phyloP scores from a whole-genome alignment of 345 rosid genomes.

The Pistacia vera region DNA sequence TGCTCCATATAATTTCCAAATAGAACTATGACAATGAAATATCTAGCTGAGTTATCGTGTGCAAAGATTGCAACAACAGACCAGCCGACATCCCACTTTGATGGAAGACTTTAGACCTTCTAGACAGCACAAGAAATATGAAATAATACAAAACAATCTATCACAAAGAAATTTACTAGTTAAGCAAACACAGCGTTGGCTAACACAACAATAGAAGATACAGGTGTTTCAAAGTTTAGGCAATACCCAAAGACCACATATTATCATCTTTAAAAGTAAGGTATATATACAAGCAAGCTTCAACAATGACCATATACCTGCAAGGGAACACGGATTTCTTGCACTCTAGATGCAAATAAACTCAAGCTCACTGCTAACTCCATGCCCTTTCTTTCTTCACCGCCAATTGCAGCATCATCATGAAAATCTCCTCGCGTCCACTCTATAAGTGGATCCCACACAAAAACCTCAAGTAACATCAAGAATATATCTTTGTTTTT shows the following conservation, averaged over 20 bases:
- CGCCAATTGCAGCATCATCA: slow-evolving; percentile 95
- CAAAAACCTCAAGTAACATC: slow-evolving; percentile 89
- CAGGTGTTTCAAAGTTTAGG: slow-evolving; percentile 9
- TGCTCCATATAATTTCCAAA: slow-evolving; percentile 16
- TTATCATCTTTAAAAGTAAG: neutral
- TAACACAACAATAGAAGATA: slow-evolving; percentile 11
- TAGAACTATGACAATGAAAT: slow-evolving; percentile 2
- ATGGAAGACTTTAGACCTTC: slow-evolving; percentile 13
- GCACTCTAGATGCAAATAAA: slow-evolving; percentile 93
- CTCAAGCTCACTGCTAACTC: slow-evolving; percentile 96
- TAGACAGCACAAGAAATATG: slow-evolving; percentile 11
- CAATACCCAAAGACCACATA: neutral
- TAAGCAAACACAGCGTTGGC: neutral
- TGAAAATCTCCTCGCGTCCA: slow-evolving; percentile 97
- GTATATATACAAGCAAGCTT: slow-evolving; percentile 5
- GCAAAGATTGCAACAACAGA: slow-evolving; percentile 11
- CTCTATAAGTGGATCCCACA: slow-evolving; percentile 97
- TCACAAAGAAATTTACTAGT: neutral
- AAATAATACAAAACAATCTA: neutral
- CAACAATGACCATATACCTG: slow-evolving; percentile 56
- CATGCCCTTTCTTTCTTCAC: slow-evolving; percentile 98
- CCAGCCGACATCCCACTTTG: slow-evolving; percentile 5
- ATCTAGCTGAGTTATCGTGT: neutral
- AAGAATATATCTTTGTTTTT: slow-evolving; percentile 77
- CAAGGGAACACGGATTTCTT: slow-evolving; percentile 90